phyloP scores from a whole-genome alignment of 2,329 filamentous ascomycete species.

The Coniella lustricola region DNA sequence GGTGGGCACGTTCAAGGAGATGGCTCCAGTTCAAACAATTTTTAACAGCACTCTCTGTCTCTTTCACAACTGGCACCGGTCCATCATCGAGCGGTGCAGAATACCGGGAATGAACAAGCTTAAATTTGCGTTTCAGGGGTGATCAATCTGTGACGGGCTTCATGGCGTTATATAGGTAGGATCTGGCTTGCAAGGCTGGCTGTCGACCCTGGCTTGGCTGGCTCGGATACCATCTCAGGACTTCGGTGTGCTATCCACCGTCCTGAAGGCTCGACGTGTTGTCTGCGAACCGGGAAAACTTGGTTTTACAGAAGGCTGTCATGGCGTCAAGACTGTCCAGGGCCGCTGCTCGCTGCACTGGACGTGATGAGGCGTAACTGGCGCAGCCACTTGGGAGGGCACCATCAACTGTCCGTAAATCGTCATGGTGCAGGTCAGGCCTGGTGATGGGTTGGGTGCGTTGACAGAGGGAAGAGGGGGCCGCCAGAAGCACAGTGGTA shows the following conservation, averaged over 20 bases:
- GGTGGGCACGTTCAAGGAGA: not conserved
- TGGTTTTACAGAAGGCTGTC: too few relatives aligned
- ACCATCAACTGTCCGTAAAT: not conserved
- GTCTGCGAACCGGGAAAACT: not conserved
- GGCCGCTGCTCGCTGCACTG: too few relatives aligned
- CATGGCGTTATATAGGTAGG: not conserved
- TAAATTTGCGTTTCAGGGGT: conserved; percentile 9
- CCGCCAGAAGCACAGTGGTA: not conserved
- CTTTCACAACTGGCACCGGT: not conserved
- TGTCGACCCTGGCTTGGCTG: conserved; percentile 3
- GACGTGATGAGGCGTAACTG: not conserved
- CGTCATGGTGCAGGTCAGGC: conserved; percentile 1
- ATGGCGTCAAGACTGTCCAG: too few relatives aligned
- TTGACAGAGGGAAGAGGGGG: not conserved
- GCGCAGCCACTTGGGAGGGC: not conserved
- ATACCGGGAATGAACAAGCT: conserved; percentile 4
- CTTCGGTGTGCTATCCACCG: not conserved
- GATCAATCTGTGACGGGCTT: conserved; percentile 1
- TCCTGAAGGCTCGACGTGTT: too few relatives aligned
- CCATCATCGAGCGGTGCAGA: too few relatives aligned
- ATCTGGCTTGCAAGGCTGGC: not conserved
- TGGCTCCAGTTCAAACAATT: too few relatives aligned
- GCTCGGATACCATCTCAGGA: conserved; percentile 1
- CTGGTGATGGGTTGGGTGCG: not conserved
- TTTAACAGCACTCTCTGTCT: not conserved